Percentiles rank a stretch among this genome's conserved stretches.
Conservation (phyloP, 306 rosid genomes). For the Inga oerstediana region DNA sequence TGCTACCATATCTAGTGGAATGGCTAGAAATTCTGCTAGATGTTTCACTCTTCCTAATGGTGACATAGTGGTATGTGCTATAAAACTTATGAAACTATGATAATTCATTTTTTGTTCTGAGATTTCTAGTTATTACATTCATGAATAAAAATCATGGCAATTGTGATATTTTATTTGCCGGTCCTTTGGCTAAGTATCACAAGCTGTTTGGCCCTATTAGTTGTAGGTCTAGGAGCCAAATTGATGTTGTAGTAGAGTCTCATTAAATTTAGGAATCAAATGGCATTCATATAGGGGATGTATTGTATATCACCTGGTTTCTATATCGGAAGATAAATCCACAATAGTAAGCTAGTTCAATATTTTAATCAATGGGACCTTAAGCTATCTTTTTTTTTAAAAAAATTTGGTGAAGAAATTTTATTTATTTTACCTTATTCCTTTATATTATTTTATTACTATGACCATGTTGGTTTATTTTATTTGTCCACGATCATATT, state of each 20-base stretch:
- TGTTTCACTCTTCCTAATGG: slow-evolving; percentile 90
- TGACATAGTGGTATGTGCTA: slow-evolving; percentile 88
- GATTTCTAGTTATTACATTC: background rate
- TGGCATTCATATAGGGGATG: background rate
- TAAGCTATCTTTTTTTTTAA: background rate
- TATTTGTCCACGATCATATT: background rate
- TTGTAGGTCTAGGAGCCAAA: background rate
- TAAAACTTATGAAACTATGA: slow-evolving; percentile 39
- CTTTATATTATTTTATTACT: background rate
- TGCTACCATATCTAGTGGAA: slow-evolving; percentile 73
- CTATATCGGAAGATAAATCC: background rate
- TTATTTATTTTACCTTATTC: background rate
- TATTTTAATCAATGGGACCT: background rate
- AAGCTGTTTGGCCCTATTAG: background rate
- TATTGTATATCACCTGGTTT: background rate
- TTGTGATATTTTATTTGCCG: background rate
- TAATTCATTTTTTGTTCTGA: background rate
- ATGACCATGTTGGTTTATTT: background rate
- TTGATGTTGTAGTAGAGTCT: background rate
- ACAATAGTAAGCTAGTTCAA: background rate
- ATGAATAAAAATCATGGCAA: background rate
- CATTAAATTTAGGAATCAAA: background rate
- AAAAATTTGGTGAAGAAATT: background rate
- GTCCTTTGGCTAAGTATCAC: background rate
- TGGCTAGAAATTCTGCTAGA: slow-evolving; percentile 74